Conservation (phyloP, 2,329 filamentous ascomycete genomes). For the Domatiomyces catenatus region DNA sequence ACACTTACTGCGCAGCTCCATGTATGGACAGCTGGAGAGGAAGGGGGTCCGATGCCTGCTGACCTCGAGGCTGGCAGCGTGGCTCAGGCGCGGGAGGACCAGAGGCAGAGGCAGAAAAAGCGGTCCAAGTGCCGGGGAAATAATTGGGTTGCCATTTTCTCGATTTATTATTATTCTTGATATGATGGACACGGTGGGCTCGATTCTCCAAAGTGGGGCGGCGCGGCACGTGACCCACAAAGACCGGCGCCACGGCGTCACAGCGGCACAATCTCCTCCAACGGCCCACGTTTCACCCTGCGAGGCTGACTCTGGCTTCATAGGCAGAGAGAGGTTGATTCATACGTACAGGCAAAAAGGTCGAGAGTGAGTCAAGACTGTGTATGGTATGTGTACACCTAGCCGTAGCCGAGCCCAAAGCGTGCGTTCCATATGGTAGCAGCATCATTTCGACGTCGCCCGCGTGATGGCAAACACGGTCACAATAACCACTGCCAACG, state of each 20-base stretch:
- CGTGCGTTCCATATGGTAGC: conserved; percentile 1
- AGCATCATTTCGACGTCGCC: conserved; percentile 10
- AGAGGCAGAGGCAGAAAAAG: background rate
- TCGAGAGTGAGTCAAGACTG: background rate
- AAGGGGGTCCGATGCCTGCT: background rate
- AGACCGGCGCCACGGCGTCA: too few relatives aligned
- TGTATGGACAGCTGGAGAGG: background rate
- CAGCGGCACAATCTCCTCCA: too few relatives aligned
- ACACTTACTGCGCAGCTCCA: background rate
- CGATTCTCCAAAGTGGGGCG: background rate
- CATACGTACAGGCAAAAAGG: background rate
- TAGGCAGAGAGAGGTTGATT: too few relatives aligned
- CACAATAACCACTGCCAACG: conserved; percentile 84
- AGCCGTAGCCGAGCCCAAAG: background rate
- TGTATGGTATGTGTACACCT: background rate
- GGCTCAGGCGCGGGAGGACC: background rate
- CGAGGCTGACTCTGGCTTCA: too few relatives aligned
- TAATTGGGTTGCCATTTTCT: background rate
- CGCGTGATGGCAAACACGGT: conserved; percentile 82
- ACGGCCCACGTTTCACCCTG: too few relatives aligned
- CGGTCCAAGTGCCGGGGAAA: background rate
- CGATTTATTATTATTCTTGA: background rate
- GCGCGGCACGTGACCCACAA: background rate
- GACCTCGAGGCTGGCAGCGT: background rate
- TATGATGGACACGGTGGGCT: background rate